Conservation (phyloP, 2,329 filamentous ascomycete genomes). For the Volutella citrinella region DNA sequence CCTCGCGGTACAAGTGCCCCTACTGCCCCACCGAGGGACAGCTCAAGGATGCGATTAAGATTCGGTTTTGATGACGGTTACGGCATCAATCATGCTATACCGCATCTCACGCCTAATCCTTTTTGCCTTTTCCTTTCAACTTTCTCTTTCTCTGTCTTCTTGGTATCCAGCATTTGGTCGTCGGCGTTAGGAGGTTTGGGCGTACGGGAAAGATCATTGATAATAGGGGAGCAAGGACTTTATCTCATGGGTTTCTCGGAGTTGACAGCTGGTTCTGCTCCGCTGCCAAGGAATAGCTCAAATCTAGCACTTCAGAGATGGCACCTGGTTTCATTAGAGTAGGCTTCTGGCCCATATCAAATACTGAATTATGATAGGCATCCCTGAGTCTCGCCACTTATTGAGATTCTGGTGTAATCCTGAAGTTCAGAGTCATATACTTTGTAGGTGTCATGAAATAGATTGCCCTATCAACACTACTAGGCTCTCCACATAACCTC, state of each 20-base stretch:
- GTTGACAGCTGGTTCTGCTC: no score
- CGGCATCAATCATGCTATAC: no score
- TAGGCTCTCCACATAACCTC: slow-evolving; percentile 3
- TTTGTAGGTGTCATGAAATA: slow-evolving; percentile 9
- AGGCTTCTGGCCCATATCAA: no score
- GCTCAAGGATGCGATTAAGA: slow-evolving; percentile 70
- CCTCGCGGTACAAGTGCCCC: slow-evolving; percentile 84
- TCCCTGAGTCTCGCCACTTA: slow-evolving; percentile 14
- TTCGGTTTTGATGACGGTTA: slow-evolving; percentile 62
- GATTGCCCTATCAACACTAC: slow-evolving; percentile 4
- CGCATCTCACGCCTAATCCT: no score
- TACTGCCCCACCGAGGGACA: slow-evolving; percentile 88
- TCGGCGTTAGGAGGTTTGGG: no score
- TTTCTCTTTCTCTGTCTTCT: neutral
- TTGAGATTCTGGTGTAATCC: slow-evolving; percentile 7
- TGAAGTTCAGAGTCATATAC: neutral
- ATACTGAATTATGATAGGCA: no score
- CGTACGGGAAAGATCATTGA: no score
- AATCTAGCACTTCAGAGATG: no score
- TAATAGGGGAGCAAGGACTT: no score
- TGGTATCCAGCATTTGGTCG: neutral
- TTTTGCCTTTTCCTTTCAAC: neutral
- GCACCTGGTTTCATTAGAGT: no score
- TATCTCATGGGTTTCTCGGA: no score
- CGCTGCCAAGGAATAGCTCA: no score